A percentile compares a stretch with the other conserved stretches of the same genome.
Conservation (phyloP, 345 rosid genomes). For the Syzygium grande region DNA sequence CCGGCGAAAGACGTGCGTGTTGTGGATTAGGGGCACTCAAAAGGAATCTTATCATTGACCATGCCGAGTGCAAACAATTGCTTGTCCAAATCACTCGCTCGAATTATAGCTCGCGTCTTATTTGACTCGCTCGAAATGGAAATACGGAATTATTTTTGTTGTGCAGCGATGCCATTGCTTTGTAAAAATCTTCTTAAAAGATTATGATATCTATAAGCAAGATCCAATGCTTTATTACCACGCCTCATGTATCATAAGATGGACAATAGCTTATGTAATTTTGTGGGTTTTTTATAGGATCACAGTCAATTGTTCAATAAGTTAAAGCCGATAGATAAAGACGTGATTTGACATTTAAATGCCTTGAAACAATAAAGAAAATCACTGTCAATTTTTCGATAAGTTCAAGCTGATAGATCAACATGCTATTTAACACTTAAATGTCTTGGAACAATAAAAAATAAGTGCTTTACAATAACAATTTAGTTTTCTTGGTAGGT, state of each 20-base stretch:
- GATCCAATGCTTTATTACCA: not conserved
- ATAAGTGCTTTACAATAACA: not conserved
- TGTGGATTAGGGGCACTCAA: not conserved
- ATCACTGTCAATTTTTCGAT: not conserved
- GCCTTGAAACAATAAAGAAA: not conserved
- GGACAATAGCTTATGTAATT: not conserved
- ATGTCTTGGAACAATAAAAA: not conserved
- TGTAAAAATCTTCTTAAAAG: not conserved
- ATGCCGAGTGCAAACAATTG: not conserved
- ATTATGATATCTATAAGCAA: not conserved
- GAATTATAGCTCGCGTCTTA: not conserved
- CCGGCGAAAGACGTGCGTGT: not conserved
- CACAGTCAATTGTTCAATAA: not conserved
- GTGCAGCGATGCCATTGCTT: not conserved
- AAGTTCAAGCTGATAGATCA: not conserved
- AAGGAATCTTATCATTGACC: no score
- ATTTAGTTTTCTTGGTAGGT: not conserved
- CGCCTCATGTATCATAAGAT: not conserved
- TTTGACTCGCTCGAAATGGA: accelerated
- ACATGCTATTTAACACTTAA: not conserved
- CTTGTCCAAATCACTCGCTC: accelerated
- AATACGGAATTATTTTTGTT: not conserved
- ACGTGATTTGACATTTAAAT: not conserved
- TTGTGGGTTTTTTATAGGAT: not conserved
- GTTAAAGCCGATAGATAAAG: accelerated